phyloP scores from a whole-genome alignment of 768 basidiomycete species.

The Tremella yokohamensis region DNA sequence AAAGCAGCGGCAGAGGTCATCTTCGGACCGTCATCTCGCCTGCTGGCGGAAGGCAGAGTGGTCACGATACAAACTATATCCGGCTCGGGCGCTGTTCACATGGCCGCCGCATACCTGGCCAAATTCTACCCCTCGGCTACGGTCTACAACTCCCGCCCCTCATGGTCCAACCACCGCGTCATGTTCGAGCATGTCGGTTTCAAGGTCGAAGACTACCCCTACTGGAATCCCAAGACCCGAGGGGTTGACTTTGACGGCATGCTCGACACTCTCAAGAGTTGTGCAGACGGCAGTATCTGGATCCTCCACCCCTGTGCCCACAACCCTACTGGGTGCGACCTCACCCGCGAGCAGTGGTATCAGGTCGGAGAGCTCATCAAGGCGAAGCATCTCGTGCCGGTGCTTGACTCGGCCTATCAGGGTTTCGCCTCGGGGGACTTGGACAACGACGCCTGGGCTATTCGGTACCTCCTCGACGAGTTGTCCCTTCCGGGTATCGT shows the following conservation, averaged over 20 bases:
- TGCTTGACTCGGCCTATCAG: slow-evolving; percentile 99
- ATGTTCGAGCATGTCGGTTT: slow-evolving; percentile 87
- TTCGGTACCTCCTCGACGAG: slow-evolving; percentile 85
- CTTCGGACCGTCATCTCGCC: slow-evolving; percentile 67
- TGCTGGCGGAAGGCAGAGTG: slow-evolving; percentile 67
- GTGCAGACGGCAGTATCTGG: slow-evolving; percentile 64
- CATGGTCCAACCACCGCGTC: slow-evolving; percentile 89
- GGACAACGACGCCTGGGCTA: slow-evolving; percentile 82
- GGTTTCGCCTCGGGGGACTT: slow-evolving; percentile 96
- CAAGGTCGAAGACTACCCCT: slow-evolving; percentile 72
- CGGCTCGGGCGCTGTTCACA: slow-evolving; percentile 92
- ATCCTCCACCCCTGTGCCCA: slow-evolving; percentile 95
- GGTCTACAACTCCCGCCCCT: slow-evolving; percentile 83
- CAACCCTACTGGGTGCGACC: slow-evolving; percentile 97
- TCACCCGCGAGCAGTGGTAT: slow-evolving; percentile 86
- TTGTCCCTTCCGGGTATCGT: slow-evolving; percentile 61
- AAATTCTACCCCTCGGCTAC: slow-evolving; percentile 71
- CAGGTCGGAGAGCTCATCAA: slow-evolving; percentile 79
- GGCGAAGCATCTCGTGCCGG: slow-evolving; percentile 80
- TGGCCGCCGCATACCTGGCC: slow-evolving; percentile 85
- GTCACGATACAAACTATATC: slow-evolving; percentile 86
- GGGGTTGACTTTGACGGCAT: slow-evolving; percentile 87
- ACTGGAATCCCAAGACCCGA: slow-evolving; percentile 73
- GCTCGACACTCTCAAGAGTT: slow-evolving; percentile 69
- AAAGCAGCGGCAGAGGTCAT: slow-evolving; percentile 76